A percentile compares a stretch with the other conserved stretches of the same genome.
phyloP scores from a whole-genome alignment of 2,329 filamentous ascomycete genomes.

The Clonostachys rhizophaga region DNA sequence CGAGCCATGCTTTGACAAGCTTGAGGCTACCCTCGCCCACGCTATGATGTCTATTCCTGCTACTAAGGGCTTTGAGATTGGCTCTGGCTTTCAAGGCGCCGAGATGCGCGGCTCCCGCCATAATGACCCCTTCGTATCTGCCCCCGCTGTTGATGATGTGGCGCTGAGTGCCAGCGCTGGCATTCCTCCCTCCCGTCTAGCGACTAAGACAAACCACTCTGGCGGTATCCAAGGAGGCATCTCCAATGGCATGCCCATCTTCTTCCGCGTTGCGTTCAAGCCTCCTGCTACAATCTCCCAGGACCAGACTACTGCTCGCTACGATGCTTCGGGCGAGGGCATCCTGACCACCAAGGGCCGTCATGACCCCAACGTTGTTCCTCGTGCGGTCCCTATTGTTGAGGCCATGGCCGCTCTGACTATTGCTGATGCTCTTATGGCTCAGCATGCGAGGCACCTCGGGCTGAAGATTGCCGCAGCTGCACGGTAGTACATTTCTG shows the following conservation, averaged over 20 bases:
- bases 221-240: constrained; percentile 96
- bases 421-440: constrained; percentile 81
- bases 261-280: constrained; percentile 95
- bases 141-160: constrained; percentile 38
- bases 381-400: constrained; percentile 80
- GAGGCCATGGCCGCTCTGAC: constrained; percentile 89
- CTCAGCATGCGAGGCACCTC: constrained; percentile 63
- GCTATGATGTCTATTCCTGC: constrained; percentile 95
- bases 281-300: constrained; percentile 89
- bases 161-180: constrained; percentile 32
- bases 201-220: constrained; percentile 90
- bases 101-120: constrained; percentile 84
- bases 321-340: constrained; percentile 67
- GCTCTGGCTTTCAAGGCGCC: constrained; percentile 84
- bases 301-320: constrained; percentile 78
- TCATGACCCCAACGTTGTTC: constrained; percentile 91
- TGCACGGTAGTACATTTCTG: not conserved
- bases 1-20: constrained; percentile 92
- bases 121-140: constrained; percentile 63
- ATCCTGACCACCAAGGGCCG: constrained; percentile 86
- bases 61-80: constrained; percentile 93
- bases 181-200: constrained; percentile 56
- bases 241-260: constrained; percentile 87
- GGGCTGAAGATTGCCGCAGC: constrained; percentile 12
- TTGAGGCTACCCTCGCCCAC: constrained; percentile 86